Conservation (phyloP, 352 stramenopile genomes). For the Blastocystis sp. region DNA sequence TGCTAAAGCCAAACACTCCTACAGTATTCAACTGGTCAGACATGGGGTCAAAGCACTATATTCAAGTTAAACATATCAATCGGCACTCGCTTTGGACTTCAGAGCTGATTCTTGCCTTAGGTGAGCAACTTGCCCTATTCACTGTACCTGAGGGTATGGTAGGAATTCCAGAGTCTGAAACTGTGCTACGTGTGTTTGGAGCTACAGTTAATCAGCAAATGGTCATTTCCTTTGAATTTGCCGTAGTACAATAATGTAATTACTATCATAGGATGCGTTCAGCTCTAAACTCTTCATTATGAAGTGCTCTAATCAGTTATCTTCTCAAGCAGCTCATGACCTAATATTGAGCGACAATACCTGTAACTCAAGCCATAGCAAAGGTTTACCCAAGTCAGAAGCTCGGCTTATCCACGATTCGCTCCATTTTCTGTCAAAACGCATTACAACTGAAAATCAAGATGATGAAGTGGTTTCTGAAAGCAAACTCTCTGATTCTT, state of each 20-base stretch:
- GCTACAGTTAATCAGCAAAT: not conserved
- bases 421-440: not conserved
- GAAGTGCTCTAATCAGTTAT: not conserved
- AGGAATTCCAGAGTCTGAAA: not conserved
- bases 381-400: not conserved
- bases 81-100: conserved; percentile 26
- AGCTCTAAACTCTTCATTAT: not conserved
- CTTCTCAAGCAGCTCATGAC: not conserved
- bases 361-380: not conserved
- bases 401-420: not conserved
- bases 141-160: not conserved
- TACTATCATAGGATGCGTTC: not conserved
- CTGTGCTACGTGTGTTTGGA: not conserved
- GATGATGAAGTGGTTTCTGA: too few species aligned
- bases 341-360: not conserved
- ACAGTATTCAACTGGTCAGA: conserved; percentile 1
- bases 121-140: conserved; percentile 4
- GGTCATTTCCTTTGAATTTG: not conserved
- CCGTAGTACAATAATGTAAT: not conserved
- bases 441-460: too few species aligned
- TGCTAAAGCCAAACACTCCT: not conserved
- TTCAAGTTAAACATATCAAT: conserved; percentile 3
- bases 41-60: not conserved
- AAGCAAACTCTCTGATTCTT: too few species aligned
- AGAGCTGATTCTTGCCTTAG: not conserved